phyloP scores from a whole-genome alignment of 805 yeast genomes.

The Candida ovalis region DNA sequence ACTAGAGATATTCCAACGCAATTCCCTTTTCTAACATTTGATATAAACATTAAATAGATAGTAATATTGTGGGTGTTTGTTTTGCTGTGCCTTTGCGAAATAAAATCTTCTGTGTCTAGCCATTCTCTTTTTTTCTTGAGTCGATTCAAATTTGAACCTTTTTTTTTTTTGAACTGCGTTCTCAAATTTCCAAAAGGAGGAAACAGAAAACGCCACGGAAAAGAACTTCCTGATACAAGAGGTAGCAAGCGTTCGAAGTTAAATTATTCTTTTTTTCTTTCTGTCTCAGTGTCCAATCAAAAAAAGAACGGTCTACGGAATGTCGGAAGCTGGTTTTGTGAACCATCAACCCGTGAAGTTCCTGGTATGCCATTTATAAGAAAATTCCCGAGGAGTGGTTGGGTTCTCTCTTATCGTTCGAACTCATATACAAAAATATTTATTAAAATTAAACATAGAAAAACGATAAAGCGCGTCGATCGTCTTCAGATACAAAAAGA shows the following conservation, averaged over 20 bases:
- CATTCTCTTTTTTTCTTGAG: neutral
- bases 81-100: neutral
- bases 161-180: neutral
- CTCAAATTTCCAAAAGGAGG: neutral
- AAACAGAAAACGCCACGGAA: neutral
- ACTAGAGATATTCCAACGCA: too few relatives aligned
- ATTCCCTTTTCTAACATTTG: too few relatives aligned
- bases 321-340: neutral
- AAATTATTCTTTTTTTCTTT: neutral
- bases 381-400: neutral
- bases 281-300: neutral
- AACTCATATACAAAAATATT: too few relatives aligned
- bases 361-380: too few relatives aligned
- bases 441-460: too few relatives aligned
- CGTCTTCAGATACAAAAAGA: too few relatives aligned
- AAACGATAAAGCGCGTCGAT: neutral
- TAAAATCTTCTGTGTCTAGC: neutral
- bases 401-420: neutral
- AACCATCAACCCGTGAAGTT: too few relatives aligned
- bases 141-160: neutral
- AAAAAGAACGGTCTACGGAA: neutral
- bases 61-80: too few relatives aligned
- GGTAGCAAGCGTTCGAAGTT: neutral
- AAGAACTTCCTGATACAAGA: constrained; percentile 1
- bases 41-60: too few relatives aligned